A percentile compares a stretch with the other conserved stretches of the same genome.
Evolutionary conservation across 257 asterid genomes (phyloP).

Genomic region (Cinchona pubescens): DNA sequence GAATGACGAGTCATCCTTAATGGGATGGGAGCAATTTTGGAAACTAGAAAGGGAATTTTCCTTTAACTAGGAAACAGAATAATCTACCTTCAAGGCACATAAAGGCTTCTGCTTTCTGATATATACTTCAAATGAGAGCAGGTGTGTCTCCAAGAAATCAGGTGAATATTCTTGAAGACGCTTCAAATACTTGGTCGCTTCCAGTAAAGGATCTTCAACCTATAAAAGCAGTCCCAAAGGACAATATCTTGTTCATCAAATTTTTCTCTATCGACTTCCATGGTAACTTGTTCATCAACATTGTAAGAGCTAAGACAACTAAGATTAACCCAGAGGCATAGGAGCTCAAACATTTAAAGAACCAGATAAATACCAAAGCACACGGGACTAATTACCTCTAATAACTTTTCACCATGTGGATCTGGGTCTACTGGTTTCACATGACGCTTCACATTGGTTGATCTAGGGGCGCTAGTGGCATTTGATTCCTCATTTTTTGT

Average conservation of each 20-base stretch:
- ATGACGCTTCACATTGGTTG: conserved; percentile 85
- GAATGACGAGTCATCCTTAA: background rate
- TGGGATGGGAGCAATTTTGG: background rate
- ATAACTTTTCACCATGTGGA: conserved; percentile 85
- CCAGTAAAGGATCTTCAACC: conserved; percentile 90
- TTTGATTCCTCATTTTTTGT: conserved; percentile 73
- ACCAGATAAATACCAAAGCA: conserved; percentile 13
- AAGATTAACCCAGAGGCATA: background rate
- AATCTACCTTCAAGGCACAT: conserved; percentile 77
- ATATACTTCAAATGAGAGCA: conserved; percentile 86
- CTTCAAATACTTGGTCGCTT: conserved; percentile 94
- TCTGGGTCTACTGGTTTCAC: conserved; percentile 84
- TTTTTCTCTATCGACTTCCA: background rate
- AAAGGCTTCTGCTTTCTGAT: conserved; percentile 78
- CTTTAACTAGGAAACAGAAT: conserved; percentile 9
- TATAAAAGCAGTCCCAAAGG: conserved; percentile 26
- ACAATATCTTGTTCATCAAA: conserved; percentile 14
- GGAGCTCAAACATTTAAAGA: conserved; percentile 7
- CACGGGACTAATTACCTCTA: conserved; percentile 47
- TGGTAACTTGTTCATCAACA: background rate
- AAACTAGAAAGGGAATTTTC: conserved; percentile 7
- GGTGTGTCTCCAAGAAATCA: conserved; percentile 75
- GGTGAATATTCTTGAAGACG: conserved; percentile 90
- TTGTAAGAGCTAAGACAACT: background rate
- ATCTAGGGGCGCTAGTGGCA: conserved; percentile 52